phyloP scores from a whole-genome alignment of 2,329 filamentous ascomycete species.

The Chaetomiaceae sp. region DNA sequence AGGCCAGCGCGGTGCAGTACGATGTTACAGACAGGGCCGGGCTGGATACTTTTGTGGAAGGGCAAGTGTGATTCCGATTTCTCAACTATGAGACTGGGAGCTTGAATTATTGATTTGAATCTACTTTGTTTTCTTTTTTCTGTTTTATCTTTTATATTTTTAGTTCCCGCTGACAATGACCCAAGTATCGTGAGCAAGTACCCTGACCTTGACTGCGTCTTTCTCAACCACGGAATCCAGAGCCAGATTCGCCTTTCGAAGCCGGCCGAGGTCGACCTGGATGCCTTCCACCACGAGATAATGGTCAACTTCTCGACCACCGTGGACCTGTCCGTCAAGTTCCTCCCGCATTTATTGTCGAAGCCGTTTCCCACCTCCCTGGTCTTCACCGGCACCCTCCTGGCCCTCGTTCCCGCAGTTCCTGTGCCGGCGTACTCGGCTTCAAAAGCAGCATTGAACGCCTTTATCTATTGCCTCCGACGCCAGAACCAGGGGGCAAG shows the following conservation, averaged over 20 bases:
- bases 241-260: constrained; percentile 41
- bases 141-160: no score
- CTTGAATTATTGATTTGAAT: background rate
- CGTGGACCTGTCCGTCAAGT: constrained; percentile 18
- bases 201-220: constrained; percentile 50
- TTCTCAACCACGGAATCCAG: constrained; percentile 56
- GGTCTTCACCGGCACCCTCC: constrained; percentile 21
- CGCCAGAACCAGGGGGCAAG: background rate
- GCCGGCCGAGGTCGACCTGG: constrained; percentile 34
- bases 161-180: background rate
- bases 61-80: constrained; percentile 25
- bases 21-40: constrained; percentile 43
- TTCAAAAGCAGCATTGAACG: constrained; percentile 49
- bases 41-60: constrained; percentile 39
- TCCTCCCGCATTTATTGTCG: constrained; percentile 28
- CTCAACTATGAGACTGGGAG: no score
- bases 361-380: constrained; percentile 30
- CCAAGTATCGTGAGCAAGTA: constrained; percentile 34
- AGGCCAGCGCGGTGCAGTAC: constrained; percentile 37
- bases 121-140: no score
- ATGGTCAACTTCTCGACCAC: constrained; percentile 25
- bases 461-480: background rate
- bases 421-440: constrained; percentile 45
- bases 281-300: constrained; percentile 30
- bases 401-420: constrained; percentile 39